Evolutionary conservation across 2,329 filamentous ascomycete genomes (phyloP), one percentile per base, ranked within the genome.

Genomic region (Claviceps sorghi): DNA sequence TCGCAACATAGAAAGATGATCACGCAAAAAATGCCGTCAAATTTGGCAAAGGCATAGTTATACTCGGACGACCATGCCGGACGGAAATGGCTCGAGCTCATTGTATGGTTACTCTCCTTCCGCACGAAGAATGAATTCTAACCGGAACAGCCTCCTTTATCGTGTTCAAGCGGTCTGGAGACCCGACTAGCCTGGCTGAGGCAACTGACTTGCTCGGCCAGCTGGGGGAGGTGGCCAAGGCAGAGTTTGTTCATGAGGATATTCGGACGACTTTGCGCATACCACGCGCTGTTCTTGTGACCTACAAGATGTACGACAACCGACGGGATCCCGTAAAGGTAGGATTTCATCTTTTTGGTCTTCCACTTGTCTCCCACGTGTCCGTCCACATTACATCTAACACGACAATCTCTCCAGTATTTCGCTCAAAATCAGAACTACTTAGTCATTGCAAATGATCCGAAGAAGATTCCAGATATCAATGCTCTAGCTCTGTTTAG

Each of bases 11-110:
- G 77, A 71, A 68, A 13, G 66, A 72, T 34, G 62, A 68, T 0
- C 67, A 79, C 59, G 79, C 80, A 1, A 61, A 70, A 19, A 58
- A 53, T 15, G 80, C 79, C 21, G 66, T 78, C 50, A 56, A 58
- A 2, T 53, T 72, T 4, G 78, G 74, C 9, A 70, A 69, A 43
- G 75, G 75, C 13, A 61, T 66, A 9, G 54, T 72, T 3, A 76
- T 83, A 51, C 69, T 75, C 44, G 78, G 77, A 15, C 76, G 81
- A 11, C 68, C 73, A 13, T 79, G 77, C 62, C 77, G 81, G 19
- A 77, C 73, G 21, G 80, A 84, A 65, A 76, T 72, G 63, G 77
- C 77, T 21, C 75, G 76, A 56, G 79, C 76, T 29, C 77, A 80
- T 58, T 71, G 80, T 79, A 64, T 69, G 80, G 78, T 64, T 67